Conservation (phyloP, 495 filamentous ascomycete species). For the Penicillium turbatum region DNA sequence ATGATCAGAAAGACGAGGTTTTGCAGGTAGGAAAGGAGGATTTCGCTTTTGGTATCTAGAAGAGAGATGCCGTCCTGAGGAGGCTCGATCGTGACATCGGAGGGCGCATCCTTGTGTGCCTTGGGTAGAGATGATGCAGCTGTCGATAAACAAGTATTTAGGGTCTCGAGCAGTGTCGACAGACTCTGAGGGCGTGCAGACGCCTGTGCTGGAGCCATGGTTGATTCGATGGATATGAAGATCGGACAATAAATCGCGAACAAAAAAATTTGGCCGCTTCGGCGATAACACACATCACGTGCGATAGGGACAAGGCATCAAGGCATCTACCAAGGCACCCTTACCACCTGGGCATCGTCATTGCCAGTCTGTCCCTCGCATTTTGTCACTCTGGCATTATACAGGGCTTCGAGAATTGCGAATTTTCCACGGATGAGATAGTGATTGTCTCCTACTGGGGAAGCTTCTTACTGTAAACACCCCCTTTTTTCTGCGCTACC, state of each 20-base stretch:
- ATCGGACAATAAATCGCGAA: constrained; percentile 4
- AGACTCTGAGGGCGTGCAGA: constrained; percentile 30
- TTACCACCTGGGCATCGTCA: constrained; percentile 6
- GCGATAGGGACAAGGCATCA: constrained; percentile 6
- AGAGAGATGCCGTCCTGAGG: constrained; percentile 87
- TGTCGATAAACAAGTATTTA: constrained; percentile 59
- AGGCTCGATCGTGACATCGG: constrained; percentile 49
- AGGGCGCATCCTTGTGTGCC: constrained; percentile 27
- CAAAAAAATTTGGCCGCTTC: constrained; percentile 26
- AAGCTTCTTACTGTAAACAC: background rate
- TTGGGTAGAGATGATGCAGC: constrained; percentile 60
- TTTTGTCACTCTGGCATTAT: background rate
- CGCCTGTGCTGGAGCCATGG: constrained; percentile 28
- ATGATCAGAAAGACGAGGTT: constrained; percentile 88
- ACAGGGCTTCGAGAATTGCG: background rate
- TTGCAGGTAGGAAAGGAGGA: constrained; percentile 92
- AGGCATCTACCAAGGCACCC: background rate
- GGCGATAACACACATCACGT: constrained; percentile 38
- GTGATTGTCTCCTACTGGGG: constrained; percentile 1
- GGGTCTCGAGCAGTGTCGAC: constrained; percentile 55
- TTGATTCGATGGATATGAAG: constrained; percentile 10
- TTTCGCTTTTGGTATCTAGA: constrained; percentile 89
- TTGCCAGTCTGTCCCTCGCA: constrained; percentile 9
- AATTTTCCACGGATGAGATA: constrained; percentile 1
- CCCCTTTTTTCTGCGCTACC: background rate